Conservation (phyloP, 495 filamentous ascomycete genomes). For the Penicillium waksmanii region DNA sequence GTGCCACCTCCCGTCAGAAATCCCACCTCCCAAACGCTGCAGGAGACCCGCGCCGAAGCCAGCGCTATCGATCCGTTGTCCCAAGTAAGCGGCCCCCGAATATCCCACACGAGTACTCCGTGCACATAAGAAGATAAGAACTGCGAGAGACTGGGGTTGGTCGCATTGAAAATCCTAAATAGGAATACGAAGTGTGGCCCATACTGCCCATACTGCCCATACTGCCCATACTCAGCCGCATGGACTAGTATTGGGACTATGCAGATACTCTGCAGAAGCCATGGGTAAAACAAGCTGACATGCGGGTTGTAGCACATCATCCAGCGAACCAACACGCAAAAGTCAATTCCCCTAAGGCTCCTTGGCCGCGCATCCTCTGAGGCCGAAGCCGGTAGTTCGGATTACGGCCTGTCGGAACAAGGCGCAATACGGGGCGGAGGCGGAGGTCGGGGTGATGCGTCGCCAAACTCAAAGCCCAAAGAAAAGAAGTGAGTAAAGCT, state of each 20-base stretch:
- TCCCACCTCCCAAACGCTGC: conserved; percentile 33
- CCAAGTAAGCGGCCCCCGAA: conserved; percentile 44
- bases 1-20: conserved; percentile 23
- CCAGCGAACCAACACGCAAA: conserved; percentile 78
- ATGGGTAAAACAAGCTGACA: not conserved
- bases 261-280: not conserved
- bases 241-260: not conserved
- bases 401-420: conserved; percentile 43
- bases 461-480: conserved; percentile 53
- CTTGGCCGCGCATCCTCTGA: conserved; percentile 59
- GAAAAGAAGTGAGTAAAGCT: conserved; percentile 67
- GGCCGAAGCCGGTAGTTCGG: conserved; percentile 56
- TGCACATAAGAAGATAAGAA: not conserved
- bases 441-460: conserved; percentile 45
- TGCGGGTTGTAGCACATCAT: conserved; percentile 66
- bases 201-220: no score
- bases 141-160: conserved; percentile 5
- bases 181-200: conserved; percentile 13
- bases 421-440: conserved; percentile 38
- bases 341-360: conserved; percentile 67
- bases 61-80: conserved; percentile 61
- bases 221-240: conserved; percentile 2
- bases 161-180: conserved; percentile 20
- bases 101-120: not conserved
- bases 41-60: conserved; percentile 39